Evolutionary conservation across 768 basidiomycete species (phyloP).

Genomic region (Cubamyces sp.): DNA sequence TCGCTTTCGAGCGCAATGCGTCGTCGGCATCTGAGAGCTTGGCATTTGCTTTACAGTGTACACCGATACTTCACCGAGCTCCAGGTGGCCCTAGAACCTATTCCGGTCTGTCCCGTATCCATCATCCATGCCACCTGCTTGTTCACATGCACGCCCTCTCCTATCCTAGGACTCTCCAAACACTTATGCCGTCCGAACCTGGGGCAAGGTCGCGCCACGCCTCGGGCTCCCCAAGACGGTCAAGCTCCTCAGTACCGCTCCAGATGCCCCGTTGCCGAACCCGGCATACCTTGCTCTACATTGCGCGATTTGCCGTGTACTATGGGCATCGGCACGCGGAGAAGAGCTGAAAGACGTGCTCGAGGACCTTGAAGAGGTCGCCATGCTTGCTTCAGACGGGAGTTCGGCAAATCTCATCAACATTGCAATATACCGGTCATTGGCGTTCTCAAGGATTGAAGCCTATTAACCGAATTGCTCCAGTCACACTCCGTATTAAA

Average conservation of each 20-base stretch:
- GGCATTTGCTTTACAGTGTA: not conserved
- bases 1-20: not conserved
- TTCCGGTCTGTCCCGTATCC: conserved; percentile 6
- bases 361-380: conserved; percentile 23
- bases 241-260: conserved; percentile 7
- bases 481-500: not conserved
- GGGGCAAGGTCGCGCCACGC: conserved; percentile 23
- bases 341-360: conserved; percentile 24
- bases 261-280: conserved; percentile 7
- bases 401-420: conserved; percentile 24
- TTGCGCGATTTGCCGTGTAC: conserved; percentile 20
- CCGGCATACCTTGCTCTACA: conserved; percentile 23
- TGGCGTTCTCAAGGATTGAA: conserved; percentile 6
- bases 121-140: not conserved
- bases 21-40: not conserved
- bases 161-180: conserved; percentile 6
- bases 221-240: conserved; percentile 22
- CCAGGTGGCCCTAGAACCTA: conserved; percentile 19
- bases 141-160: not conserved
- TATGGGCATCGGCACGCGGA: conserved; percentile 20
- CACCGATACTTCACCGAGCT: conserved; percentile 24
- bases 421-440: conserved; percentile 21
- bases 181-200: conserved; percentile 20
- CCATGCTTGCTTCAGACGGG: conserved; percentile 21
- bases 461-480: not conserved